A percentile compares a stretch with the other conserved stretches of the same genome.
phyloP scores from a whole-genome alignment of 2,329 filamentous ascomycete genomes.

The Hortaea sp. region DNA sequence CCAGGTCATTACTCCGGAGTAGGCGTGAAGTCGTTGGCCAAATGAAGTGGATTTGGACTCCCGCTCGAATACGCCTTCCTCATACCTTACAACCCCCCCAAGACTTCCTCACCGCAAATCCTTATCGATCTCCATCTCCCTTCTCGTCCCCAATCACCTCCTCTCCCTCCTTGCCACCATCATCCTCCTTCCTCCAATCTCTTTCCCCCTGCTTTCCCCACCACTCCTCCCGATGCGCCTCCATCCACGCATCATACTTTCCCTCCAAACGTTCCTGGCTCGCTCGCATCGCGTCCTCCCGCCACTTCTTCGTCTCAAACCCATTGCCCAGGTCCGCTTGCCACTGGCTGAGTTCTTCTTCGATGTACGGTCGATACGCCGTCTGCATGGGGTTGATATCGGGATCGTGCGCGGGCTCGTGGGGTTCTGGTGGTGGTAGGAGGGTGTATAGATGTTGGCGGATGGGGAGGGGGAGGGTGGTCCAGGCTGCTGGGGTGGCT shows the following conservation, averaged over 20 bases:
- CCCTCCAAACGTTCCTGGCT: conserved; percentile 42
- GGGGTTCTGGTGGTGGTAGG: conserved; percentile 18
- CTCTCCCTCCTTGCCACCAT: conserved; percentile 2
- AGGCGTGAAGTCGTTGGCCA: too few relatives aligned
- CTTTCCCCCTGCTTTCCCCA: conserved; percentile 39
- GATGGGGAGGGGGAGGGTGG: conserved; percentile 11
- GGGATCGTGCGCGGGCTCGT: conserved; percentile 26
- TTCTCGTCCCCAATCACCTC: conserved; percentile 1
- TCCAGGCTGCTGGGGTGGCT: conserved; percentile 20
- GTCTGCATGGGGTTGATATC: conserved; percentile 28
- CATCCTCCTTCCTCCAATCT: not conserved
- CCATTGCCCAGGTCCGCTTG: conserved; percentile 47
- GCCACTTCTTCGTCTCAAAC: conserved; percentile 48
- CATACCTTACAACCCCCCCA: too few relatives aligned
- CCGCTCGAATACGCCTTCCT: too few relatives aligned
- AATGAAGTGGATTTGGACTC: too few relatives aligned
- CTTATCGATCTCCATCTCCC: too few relatives aligned
- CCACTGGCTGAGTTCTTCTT: conserved; percentile 44
- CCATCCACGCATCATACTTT: conserved; percentile 48
- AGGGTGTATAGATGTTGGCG: conserved; percentile 19
- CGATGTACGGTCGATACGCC: conserved; percentile 39
- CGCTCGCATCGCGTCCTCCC: conserved; percentile 44
- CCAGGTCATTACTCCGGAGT: too few relatives aligned
- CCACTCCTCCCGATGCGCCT: conserved; percentile 43
- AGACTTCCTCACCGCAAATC: too few relatives aligned